Conservation (phyloP, 2,329 filamentous ascomycete species). For the Botrytis porri region DNA sequence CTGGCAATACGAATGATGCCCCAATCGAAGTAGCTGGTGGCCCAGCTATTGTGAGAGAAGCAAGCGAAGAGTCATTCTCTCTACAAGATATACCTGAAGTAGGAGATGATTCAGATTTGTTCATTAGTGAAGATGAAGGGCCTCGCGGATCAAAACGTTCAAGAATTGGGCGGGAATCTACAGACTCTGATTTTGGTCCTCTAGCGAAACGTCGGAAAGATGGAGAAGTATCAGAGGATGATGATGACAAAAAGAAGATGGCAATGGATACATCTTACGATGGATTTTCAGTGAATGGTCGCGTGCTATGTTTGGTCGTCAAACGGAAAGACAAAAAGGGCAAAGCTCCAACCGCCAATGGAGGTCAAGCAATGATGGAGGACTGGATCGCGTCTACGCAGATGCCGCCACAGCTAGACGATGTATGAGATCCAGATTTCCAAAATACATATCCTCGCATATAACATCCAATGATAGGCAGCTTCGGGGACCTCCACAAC, state of each 20-base stretch:
- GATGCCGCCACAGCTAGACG: slow-evolving; percentile 41
- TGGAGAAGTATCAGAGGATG: slow-evolving; percentile 37
- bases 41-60: slow-evolving; percentile 30
- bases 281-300: slow-evolving; percentile 92
- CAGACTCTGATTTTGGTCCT: slow-evolving; percentile 35
- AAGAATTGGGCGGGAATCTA: slow-evolving; percentile 33
- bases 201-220: slow-evolving; percentile 47
- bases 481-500: neutral
- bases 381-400: slow-evolving; percentile 84
- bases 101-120: slow-evolving; percentile 33
- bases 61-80: slow-evolving; percentile 29
- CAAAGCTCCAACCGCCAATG: slow-evolving; percentile 34
- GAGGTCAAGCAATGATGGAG: slow-evolving; percentile 72
- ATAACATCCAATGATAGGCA: neutral
- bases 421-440: slow-evolving; percentile 17
- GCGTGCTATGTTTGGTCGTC: slow-evolving; percentile 87
- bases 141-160: slow-evolving; percentile 34
- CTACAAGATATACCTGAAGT: slow-evolving; percentile 32
- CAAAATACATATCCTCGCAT: neutral
- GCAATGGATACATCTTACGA: slow-evolving; percentile 85
- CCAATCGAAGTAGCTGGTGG: slow-evolving; percentile 43
- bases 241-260: slow-evolving; percentile 86
- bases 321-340: slow-evolving; percentile 63
- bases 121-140: slow-evolving; percentile 39
- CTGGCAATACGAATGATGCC: slow-evolving; percentile 51